A percentile compares a stretch with the other conserved stretches of the same genome.
These are phyloP conservation scores for Iris pallida DNA, from an alignment of 116 monocot species.

Conservation along the genomic window DNA sequence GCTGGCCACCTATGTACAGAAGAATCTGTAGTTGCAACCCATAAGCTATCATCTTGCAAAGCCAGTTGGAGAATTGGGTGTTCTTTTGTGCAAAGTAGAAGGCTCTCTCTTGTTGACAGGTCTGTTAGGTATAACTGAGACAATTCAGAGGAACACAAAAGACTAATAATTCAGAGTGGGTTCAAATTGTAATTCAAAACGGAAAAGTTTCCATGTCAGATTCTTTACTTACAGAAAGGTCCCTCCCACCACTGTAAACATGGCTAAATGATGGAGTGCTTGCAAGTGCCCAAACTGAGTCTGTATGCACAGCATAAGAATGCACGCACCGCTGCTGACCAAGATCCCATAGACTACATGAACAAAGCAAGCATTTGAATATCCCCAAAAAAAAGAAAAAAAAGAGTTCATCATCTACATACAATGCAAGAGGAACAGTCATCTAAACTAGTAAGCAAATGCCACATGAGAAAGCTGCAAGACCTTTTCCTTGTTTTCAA, in stretches of 20 bases:
- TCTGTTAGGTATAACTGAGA: constrained; percentile 89
- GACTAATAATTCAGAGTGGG: constrained; percentile 11
- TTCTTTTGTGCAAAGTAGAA: constrained; percentile 81
- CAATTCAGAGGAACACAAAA: constrained; percentile 21
- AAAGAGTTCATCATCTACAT: background rate
- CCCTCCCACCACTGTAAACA: constrained; percentile 98
- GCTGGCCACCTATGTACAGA: constrained; percentile 80
- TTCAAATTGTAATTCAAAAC: constrained; percentile 1
- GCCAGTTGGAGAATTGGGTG: constrained; percentile 79
- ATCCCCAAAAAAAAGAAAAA: background rate
- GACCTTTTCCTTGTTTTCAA: too few species aligned
- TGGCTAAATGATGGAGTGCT: constrained; percentile 82
- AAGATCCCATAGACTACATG: constrained; percentile 96
- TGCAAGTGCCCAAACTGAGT: constrained; percentile 99
- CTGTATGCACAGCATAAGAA: constrained; percentile 98
- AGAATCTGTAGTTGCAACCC: constrained; percentile 97
- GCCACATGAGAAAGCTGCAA: too few species aligned
- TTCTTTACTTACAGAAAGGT: constrained; percentile 66
- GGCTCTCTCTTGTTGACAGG: constrained; percentile 78
- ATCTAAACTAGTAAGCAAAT: background rate
- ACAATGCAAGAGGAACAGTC: background rate
- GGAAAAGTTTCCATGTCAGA: background rate
- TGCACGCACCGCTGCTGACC: constrained; percentile 97
- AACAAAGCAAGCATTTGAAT: constrained; percentile 3
- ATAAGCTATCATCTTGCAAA: constrained; percentile 83